Evolutionary conservation across 225 moss, liverwort and hornwort species (phyloP).

Genomic region (Anthoceros angustus): DNA sequence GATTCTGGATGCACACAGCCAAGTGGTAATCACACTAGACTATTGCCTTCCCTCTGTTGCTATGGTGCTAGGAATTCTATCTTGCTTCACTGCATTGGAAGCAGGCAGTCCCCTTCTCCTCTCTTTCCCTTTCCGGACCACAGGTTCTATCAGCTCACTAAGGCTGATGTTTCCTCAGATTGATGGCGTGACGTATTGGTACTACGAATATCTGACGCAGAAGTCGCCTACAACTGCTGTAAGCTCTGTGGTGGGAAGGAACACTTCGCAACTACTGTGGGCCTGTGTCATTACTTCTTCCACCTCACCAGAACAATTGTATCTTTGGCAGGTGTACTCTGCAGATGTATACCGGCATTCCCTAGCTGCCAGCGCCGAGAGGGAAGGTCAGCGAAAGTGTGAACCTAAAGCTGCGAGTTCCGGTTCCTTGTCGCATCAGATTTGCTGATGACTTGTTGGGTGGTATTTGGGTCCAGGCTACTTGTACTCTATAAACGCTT

Average conservation of each 20-base stretch:
- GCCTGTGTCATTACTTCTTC: no score
- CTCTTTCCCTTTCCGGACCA: no score
- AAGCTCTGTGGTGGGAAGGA: conserved; percentile 10
- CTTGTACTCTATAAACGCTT: conserved; percentile 79
- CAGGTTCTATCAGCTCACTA: not conserved
- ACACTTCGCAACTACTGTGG: no score
- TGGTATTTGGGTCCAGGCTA: conserved; percentile 38
- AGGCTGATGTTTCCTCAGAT: conserved; percentile 20
- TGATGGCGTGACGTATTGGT: conserved; percentile 77
- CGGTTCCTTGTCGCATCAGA: no score
- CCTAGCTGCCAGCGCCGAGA: conserved; percentile 71
- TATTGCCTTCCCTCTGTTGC: conserved; percentile 5
- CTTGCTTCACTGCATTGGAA: not conserved
- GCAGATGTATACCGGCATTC: conserved; percentile 77
- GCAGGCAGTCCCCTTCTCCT: not conserved
- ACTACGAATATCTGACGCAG: conserved; percentile 86
- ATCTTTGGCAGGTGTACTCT: conserved; percentile 40
- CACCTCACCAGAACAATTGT: no score
- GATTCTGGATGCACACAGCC: conserved; percentile 54
- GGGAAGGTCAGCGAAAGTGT: conserved; percentile 47
- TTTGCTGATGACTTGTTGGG: not conserved
- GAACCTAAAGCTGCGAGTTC: not conserved
- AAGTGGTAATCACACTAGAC: conserved; percentile 33
- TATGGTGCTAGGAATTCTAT: not conserved
- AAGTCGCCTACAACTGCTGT: conserved; percentile 82